These are phyloP conservation scores for Puccinia triticina DNA, from an alignment of 1,284 basidiomycete species.

Conservation along the genomic window DNA sequence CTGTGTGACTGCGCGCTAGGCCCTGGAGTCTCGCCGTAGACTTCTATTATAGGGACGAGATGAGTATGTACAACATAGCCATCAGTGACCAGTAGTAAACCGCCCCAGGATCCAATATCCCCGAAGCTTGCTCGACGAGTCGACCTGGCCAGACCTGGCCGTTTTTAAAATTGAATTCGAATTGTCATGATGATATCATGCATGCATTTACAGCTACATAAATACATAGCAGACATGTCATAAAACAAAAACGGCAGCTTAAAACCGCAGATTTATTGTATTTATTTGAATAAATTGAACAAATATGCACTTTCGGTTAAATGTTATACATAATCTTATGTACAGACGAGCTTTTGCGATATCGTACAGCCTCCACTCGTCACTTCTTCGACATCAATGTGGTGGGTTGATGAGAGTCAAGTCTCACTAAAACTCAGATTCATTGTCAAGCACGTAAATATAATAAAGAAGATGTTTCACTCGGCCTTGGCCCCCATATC, in stretches of 20 bases:
- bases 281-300: neutral
- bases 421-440: neutral
- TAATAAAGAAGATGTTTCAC: neutral
- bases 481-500: neutral
- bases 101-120: constrained; percentile 8
- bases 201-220: neutral
- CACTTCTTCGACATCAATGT: neutral
- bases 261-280: constrained; percentile 22
- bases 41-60: neutral
- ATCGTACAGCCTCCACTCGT: constrained; percentile 13
- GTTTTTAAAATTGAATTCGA: neutral
- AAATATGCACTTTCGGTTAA: constrained; percentile 9
- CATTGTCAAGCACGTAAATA: neutral
- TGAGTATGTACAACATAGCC: neutral
- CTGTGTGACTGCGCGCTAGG: neutral
- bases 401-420: constrained; percentile 8
- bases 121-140: no score
- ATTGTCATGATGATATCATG: neutral
- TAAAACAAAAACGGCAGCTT: constrained; percentile 1
- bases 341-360: constrained; percentile 18
- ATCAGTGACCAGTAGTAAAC: neutral
- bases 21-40: neutral
- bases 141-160: no score
- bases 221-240: neutral
- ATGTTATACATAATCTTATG: neutral